Conservation (phyloP, 805 yeast genomes). For the Lachancea sp. region DNA sequence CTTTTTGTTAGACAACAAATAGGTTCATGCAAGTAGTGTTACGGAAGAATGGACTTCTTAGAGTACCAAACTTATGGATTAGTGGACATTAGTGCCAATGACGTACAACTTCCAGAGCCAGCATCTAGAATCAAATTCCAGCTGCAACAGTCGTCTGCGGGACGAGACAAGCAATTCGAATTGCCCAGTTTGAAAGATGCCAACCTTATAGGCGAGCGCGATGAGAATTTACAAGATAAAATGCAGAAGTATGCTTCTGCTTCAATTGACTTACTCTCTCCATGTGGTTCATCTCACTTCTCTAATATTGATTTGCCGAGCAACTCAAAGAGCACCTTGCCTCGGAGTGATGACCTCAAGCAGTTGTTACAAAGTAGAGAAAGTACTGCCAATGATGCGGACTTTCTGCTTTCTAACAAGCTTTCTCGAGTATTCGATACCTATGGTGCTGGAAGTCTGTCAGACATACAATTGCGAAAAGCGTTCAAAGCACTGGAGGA, state of each 20-base stretch:
- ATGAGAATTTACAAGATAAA: constrained; percentile 14
- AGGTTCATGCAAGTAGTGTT: background rate
- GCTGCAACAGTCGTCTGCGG: constrained; percentile 7
- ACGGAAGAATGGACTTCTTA: constrained; percentile 36
- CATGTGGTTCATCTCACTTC: background rate
- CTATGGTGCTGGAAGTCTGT: constrained; percentile 13
- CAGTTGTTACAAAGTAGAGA: constrained; percentile 4
- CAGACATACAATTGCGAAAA: constrained; percentile 32
- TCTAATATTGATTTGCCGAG: background rate
- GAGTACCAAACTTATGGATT: constrained; percentile 43
- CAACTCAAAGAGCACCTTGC: background rate
- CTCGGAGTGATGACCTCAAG: background rate
- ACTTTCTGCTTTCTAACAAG: constrained; percentile 29
- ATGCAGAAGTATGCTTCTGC: constrained; percentile 20
- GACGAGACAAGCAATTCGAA: constrained; percentile 10
- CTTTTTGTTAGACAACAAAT: background rate
- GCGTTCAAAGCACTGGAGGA: constrained; percentile 32
- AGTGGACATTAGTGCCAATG: constrained; percentile 24
- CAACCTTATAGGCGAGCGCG: constrained; percentile 5
- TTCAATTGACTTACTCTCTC: constrained; percentile 6
- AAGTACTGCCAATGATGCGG: constrained; percentile 16
- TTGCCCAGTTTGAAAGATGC: too few relatives aligned
- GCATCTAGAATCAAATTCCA: constrained; percentile 24
- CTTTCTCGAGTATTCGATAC: constrained; percentile 33
- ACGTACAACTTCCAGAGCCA: constrained; percentile 26